Evolutionary conservation across 805 yeast genomes (phyloP), one percentile per base, ranked within the genome.

Genomic region (Ogataea trehaloabstinens): DNA sequence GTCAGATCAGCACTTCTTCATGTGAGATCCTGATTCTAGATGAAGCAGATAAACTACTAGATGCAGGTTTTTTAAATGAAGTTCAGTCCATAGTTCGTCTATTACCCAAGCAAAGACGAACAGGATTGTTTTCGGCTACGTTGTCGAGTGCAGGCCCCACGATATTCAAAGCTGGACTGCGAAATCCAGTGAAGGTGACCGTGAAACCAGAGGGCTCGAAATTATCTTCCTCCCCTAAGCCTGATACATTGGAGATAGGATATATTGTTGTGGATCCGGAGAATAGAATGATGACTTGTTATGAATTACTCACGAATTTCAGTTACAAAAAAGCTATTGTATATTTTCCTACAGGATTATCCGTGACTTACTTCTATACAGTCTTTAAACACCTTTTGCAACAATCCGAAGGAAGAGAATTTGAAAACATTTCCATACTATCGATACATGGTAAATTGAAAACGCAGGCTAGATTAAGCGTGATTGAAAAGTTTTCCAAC

Each of bases 101-200:
- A 31, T 65, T 93, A 20, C 99, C 99, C 0, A 83, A 86, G 49
- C 99, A 91, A 64, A 78, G 95, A 53, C 73, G 99, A 54, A 88
- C 95, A 0, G 99, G 98, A 1, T 67, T 91, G 15, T 91, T 91
- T 56, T 88, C 96, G 1, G 99, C 99, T 2, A 93, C 99, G 0
- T 79, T 93, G 35, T 76, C 85, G 5, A 80, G 85, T 40, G 93
- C 96, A 0, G 88, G 93, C 8, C 70, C 75, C 24, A 77, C 78
- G 36, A 77, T 93, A 19, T 87, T 88, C 58, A 79, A 84, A 41
- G 82, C 95, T 1, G 98, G 98, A 13, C 78, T 93, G 77, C 74
- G 95, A 38, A 91, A 93, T 58, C 99, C 99, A 0, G 95, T 91
- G 10, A 85, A 82, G 53, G 74, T 93, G 21, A 76, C 82, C 2